These are phyloP conservation scores for Epichloe sylvatica DNA, from an alignment of 2,329 filamentous ascomycete genomes.

Conservation along the genomic window DNA sequence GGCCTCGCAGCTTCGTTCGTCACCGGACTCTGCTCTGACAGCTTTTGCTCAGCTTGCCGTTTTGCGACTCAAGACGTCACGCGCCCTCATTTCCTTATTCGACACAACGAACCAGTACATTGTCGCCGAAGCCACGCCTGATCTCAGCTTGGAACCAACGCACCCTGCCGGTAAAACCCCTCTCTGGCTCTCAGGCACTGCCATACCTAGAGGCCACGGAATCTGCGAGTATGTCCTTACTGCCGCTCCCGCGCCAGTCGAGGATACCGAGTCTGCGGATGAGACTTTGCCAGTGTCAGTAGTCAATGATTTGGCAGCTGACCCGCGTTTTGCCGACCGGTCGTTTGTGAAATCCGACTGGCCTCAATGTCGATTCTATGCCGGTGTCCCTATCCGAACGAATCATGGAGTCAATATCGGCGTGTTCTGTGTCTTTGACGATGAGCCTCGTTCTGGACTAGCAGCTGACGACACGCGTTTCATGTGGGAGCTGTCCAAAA, in stretches of 20 bases:
- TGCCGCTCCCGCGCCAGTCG: not conserved
- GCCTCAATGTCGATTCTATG: constrained; percentile 16
- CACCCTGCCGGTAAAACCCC: not conserved
- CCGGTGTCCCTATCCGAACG: constrained; percentile 21
- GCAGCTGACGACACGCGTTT: constrained; percentile 11
- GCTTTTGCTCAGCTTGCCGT: constrained; percentile 33
- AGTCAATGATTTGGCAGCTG: constrained; percentile 4
- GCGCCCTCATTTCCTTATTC: constrained; percentile 33
- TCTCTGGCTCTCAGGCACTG: constrained; percentile 11
- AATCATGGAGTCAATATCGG: constrained; percentile 22
- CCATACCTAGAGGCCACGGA: constrained; percentile 12
- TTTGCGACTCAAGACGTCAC: constrained; percentile 25
- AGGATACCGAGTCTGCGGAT: not conserved
- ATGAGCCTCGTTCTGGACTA: constrained; percentile 6
- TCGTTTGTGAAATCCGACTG: constrained; percentile 9
- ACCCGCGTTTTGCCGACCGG: constrained; percentile 14
- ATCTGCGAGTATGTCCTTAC: constrained; percentile 3
- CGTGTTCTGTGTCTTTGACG: constrained; percentile 15
- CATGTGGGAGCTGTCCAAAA: constrained; percentile 10
- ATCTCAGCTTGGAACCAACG: constrained; percentile 1
- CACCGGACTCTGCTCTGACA: constrained; percentile 24
- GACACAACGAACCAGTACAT: constrained; percentile 30
- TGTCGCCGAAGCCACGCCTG: constrained; percentile 30
- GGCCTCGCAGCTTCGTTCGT: constrained; percentile 10
- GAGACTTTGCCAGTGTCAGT: not conserved